These are phyloP conservation scores for Diplocarpon rosae DNA, from an alignment of 2,329 filamentous ascomycete genomes.

Conservation along the genomic window DNA sequence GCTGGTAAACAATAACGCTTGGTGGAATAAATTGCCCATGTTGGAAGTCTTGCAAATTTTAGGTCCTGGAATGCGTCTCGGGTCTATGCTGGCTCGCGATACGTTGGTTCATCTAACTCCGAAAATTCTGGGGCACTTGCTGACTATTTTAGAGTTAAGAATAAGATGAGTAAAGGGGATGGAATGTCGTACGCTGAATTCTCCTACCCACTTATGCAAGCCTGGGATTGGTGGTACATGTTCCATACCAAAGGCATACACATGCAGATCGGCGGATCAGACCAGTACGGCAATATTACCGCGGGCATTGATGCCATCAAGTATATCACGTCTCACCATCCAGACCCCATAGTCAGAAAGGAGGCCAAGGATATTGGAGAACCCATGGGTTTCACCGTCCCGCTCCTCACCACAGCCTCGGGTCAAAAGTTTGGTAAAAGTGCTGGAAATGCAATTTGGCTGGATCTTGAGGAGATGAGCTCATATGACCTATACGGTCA, in stretches of 20 bases:
- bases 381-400: constrained; percentile 82
- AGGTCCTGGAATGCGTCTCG: constrained; percentile 64
- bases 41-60: constrained; percentile 66
- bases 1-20: constrained; percentile 71
- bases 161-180: constrained; percentile 70
- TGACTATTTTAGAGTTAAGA: constrained; percentile 48
- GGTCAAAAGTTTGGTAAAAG: constrained; percentile 94
- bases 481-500: constrained; percentile 85
- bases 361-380: constrained; percentile 31
- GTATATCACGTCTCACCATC: constrained; percentile 50
- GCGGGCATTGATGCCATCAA: constrained; percentile 81
- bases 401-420: constrained; percentile 72
- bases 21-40: constrained; percentile 64
- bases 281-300: constrained; percentile 94
- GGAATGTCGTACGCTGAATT: constrained; percentile 95
- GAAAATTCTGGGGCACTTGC: not conserved
- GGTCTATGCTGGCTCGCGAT: constrained; percentile 79
- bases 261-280: constrained; percentile 87
- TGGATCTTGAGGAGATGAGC: constrained; percentile 70
- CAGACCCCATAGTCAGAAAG: constrained; percentile 34
- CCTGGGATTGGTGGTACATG: constrained; percentile 93
- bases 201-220: constrained; percentile 83
- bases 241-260: constrained; percentile 58
- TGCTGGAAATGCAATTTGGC: constrained; percentile 87
- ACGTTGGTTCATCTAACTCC: constrained; percentile 46